Evolutionary conservation across 169 alveolate species (phyloP).

Genomic region (Eimeria sp.): DNA sequence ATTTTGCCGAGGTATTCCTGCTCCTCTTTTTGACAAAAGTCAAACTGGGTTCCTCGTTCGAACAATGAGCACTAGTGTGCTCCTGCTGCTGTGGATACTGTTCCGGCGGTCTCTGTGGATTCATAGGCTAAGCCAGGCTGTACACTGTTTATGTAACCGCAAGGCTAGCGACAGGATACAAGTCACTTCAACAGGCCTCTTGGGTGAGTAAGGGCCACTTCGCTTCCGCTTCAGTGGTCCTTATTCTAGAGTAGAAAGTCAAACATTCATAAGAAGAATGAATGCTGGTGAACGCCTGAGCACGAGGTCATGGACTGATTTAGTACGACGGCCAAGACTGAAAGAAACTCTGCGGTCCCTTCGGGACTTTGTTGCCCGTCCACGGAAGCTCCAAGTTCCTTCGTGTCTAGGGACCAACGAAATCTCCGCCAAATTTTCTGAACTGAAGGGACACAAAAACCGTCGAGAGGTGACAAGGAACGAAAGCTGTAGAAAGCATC

Average conservation of each 20-base stretch:
- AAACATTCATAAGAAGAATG: neutral
- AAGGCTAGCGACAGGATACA: neutral
- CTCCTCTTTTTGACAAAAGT: neutral
- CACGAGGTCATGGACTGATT: neutral
- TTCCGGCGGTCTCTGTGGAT: neutral
- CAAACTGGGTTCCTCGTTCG: neutral
- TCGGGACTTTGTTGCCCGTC: neutral
- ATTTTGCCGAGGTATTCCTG: neutral
- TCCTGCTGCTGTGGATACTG: conserved; percentile 10
- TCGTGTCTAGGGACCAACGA: neutral
- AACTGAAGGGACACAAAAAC: neutral
- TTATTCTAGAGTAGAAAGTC: neutral
- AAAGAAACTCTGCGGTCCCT: neutral
- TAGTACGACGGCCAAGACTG: neutral
- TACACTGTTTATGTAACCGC: neutral
- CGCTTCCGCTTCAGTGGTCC: neutral
- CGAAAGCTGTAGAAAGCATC: neutral
- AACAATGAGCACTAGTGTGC: neutral
- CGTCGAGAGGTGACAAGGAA: neutral
- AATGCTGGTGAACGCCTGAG: neutral
- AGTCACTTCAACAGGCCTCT: neutral
- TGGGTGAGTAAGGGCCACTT: neutral
- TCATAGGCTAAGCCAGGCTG: neutral
- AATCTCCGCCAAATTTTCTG: neutral
- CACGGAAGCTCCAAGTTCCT: neutral